Percentiles rank a stretch among this genome's conserved stretches.
phyloP scores from a whole-genome alignment of 768 basidiomycete species.

The Kwoniella sp. region DNA sequence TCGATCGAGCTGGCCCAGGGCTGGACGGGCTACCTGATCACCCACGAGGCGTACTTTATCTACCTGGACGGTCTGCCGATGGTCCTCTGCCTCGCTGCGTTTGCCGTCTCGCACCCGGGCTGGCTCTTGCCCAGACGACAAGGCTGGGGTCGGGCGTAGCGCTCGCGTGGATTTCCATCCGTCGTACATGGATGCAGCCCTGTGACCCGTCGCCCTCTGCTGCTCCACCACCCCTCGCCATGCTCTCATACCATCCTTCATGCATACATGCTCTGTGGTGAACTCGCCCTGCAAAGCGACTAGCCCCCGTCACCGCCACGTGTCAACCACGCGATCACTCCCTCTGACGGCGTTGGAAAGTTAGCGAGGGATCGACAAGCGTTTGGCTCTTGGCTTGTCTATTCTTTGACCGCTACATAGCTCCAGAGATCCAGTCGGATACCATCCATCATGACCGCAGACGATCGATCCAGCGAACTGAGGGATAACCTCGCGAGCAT shows the following conservation, averaged over 20 bases:
- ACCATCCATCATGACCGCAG: not conserved
- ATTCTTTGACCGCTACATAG: too few species aligned
- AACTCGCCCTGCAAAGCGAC: too few species aligned
- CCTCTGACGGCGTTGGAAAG: too few species aligned
- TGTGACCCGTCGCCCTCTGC: too few species aligned
- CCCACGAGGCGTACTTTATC: conserved; percentile 25
- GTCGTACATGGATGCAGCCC: not conserved
- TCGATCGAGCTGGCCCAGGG: conserved; percentile 43
- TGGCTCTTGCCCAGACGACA: conserved; percentile 27
- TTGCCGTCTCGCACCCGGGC: conserved; percentile 31
- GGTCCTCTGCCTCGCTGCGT: conserved; percentile 30
- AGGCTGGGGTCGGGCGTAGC: conserved; percentile 15
- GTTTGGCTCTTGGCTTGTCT: too few species aligned
- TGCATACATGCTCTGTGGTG: too few species aligned
- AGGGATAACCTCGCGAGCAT: conserved; percentile 17
- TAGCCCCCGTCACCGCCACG: too few species aligned
- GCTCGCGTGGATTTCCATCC: not conserved
- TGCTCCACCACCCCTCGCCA: not conserved
- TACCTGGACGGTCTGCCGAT: conserved; percentile 33
- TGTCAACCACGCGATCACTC: too few species aligned
- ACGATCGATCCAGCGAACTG: too few species aligned
- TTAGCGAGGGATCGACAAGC: too few species aligned
- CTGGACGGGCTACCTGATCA: conserved; percentile 37
- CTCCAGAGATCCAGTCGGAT: not conserved
- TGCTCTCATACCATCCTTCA: too few species aligned